Base-by-base conservation (phyloP, 768 basidiomycete species). In the Xanthoconium purpureum region DNA sequence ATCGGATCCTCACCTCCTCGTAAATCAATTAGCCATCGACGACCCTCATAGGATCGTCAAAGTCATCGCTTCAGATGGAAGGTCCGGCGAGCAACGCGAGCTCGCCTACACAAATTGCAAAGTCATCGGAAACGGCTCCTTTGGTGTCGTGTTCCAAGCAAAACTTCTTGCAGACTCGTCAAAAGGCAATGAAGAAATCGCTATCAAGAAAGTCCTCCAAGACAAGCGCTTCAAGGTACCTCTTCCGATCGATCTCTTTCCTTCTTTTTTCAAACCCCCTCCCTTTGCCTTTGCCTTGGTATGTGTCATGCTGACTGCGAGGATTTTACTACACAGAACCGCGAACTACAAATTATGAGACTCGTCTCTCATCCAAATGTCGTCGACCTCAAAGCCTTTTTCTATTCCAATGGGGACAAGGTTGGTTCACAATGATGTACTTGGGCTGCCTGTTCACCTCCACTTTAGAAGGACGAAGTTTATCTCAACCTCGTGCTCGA, bases 331-430 rank as follows among this genome's bases (percentile, higher is more conserved):
- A 35, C 10, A 55, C 73, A 98, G 96, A 98, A 98, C 77, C 97
- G 97, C 65, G 97, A 99, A 77, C 80, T 99, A 53, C 95, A 98
- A 79, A 98, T 99, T 75, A 98, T 98, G 96, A 84, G 93, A 69
- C 85, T 96, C 52, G 92, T 98, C 42, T 84, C 86, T 58, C 96
- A 98, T 77, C 96, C 96, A 50, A 98, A 98, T 69, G 97, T 99
- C 42, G 94, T 98, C 66, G 96, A 98, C 69, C 85, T 99, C 59
- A 89, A 89, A 67, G 94, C 95, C 15, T 99, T 98, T 76, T 99
- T 98, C 81, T 99, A 99, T 74, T 94, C 96, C 55, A 98, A 95
- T 65, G 97, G 97, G 47, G 97, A 99, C 80, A 99, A 98, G 91
- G 95, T 94, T 62, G 63, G 80, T 68, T 48, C 30, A 24, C 24